Evolutionary conservation across 1,139 yeast genomes (phyloP).

Genomic region (Blastobotrys arbuscula): DNA sequence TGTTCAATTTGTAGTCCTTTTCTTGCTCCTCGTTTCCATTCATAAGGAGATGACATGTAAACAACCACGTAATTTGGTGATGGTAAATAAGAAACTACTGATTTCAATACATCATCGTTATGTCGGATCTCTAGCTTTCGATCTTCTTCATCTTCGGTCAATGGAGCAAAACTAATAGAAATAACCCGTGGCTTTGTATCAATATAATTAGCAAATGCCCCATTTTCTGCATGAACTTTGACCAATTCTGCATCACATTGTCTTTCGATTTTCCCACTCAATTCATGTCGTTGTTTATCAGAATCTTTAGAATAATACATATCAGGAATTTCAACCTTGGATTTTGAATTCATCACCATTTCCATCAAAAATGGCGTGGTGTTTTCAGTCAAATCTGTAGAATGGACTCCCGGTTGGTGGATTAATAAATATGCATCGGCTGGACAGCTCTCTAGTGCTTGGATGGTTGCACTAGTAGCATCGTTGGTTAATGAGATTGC

Average conservation of each 20-base stretch:
- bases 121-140: slow-evolving; percentile 22
- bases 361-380: slow-evolving; percentile 23
- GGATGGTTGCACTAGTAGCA: slow-evolving; percentile 17
- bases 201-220: slow-evolving; percentile 26
- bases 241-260: slow-evolving; percentile 30
- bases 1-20: neutral
- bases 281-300: slow-evolving; percentile 9
- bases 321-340: slow-evolving; percentile 19
- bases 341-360: slow-evolving; percentile 24
- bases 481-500: slow-evolving; percentile 4
- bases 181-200: slow-evolving; percentile 32
- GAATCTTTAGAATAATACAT: slow-evolving; percentile 11
- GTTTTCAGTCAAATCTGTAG: slow-evolving; percentile 29
- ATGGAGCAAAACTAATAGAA: slow-evolving; percentile 26
- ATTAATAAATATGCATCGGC: slow-evolving; percentile 37
- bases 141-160: slow-evolving; percentile 17
- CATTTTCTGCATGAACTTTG: slow-evolving; percentile 24
- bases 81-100: slow-evolving; percentile 30
- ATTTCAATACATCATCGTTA: slow-evolving; percentile 28
- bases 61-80: slow-evolving; percentile 33
- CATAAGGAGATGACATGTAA: slow-evolving; percentile 21
- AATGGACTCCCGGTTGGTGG: slow-evolving; percentile 33
- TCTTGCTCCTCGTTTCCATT: slow-evolving; percentile 1
- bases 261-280: slow-evolving; percentile 16
- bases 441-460: slow-evolving; percentile 28